Evolutionary conservation across 2,329 filamentous ascomycete genomes (phyloP).

Genomic region (Colletotrichum caudatum): DNA sequence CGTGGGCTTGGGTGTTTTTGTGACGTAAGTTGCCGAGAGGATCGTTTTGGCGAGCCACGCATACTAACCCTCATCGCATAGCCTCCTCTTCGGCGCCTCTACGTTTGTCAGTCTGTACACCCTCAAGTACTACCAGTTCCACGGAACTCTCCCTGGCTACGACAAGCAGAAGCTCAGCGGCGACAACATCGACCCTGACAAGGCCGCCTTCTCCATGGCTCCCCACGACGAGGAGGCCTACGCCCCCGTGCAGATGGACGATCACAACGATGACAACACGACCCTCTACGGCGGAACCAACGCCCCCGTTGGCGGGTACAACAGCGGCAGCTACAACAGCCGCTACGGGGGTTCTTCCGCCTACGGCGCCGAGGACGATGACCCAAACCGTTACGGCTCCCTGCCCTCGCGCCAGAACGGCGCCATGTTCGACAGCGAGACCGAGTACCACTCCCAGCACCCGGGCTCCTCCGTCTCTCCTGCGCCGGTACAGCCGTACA

Average conservation of each 20-base stretch:
- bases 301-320: conserved; percentile 49
- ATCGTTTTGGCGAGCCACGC: conserved; percentile 8
- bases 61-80: conserved; percentile 48
- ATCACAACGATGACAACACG: conserved; percentile 58
- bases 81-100: conserved; percentile 66
- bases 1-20: conserved; percentile 72
- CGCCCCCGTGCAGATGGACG: conserved; percentile 69
- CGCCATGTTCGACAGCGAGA: conserved; percentile 63
- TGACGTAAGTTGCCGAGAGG: conserved; percentile 64
- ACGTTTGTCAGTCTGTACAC: conserved; percentile 71
- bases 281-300: conserved; percentile 50
- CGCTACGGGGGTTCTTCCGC: conserved; percentile 45
- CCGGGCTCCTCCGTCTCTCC: conserved; percentile 46
- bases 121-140: conserved; percentile 71
- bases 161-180: conserved; percentile 59
- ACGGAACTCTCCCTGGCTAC: conserved; percentile 72
- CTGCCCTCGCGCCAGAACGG: conserved; percentile 51
- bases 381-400: conserved; percentile 55
- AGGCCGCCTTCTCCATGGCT: conserved; percentile 76
- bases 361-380: conserved; percentile 51
- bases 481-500: conserved; percentile 46
- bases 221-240: conserved; percentile 76
- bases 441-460: conserved; percentile 59
- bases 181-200: conserved; percentile 74
- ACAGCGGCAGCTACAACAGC: conserved; percentile 52